Evolutionary conservation across 1,284 basidiomycete species (phyloP).

Genomic region (Austroboletus niveus): DNA sequence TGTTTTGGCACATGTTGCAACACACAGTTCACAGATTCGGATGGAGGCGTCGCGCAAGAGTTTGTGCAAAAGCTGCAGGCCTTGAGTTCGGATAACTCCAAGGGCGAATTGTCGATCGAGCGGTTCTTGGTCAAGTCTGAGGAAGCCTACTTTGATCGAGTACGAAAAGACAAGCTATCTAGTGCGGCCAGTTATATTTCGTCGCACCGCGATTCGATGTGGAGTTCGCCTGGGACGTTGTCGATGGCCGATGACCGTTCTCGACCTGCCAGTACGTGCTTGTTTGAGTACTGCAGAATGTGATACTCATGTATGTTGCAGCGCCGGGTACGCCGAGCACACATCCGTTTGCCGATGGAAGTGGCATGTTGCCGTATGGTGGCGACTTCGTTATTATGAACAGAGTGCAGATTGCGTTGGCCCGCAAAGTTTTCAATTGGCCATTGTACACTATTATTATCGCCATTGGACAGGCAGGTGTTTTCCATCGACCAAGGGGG

Average conservation of each 20-base stretch:
- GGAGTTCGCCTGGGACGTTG: slow-evolving; percentile 65
- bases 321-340: slow-evolving; percentile 54
- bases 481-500: slow-evolving; percentile 4
- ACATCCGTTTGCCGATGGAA: slow-evolving; percentile 50
- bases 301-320: slow-evolving; percentile 12
- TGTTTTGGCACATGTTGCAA: no score
- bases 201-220: slow-evolving; percentile 77
- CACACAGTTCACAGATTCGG: slow-evolving; percentile 81
- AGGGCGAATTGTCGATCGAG: slow-evolving; percentile 88
- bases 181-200: slow-evolving; percentile 77
- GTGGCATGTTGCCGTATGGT: slow-evolving; percentile 55
- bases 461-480: slow-evolving; percentile 72
- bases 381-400: slow-evolving; percentile 70
- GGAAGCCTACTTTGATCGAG: slow-evolving; percentile 88
- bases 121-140: slow-evolving; percentile 88
- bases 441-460: slow-evolving; percentile 89
- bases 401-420: slow-evolving; percentile 76
- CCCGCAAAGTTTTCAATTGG: slow-evolving; percentile 78
- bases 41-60: slow-evolving; percentile 85
- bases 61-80: slow-evolving; percentile 84
- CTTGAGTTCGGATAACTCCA: slow-evolving; percentile 83
- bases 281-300: neutral
- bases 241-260: slow-evolving; percentile 58
- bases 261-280: slow-evolving; percentile 67
- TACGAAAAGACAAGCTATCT: slow-evolving; percentile 81